Percentiles rank a stretch among this genome's conserved stretches.
Conservation (phyloP, 2,329 filamentous ascomycete genomes). For the Fusarium transvaalense region DNA sequence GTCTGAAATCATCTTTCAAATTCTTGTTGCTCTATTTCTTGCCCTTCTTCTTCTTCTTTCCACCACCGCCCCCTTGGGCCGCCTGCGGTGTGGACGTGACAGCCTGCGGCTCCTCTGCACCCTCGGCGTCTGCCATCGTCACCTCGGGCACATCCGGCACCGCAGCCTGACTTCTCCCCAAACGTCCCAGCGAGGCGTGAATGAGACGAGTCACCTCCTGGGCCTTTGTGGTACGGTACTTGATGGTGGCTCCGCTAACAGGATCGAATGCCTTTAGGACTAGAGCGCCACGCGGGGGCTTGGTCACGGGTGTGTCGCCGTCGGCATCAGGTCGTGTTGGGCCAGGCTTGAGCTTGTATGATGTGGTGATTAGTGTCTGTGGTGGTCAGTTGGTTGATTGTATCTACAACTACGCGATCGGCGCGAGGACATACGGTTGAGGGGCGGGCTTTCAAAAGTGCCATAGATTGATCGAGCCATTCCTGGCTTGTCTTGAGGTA, state of each 20-base stretch:
- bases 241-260: slow-evolving; percentile 81
- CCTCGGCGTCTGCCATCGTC: slow-evolving; percentile 57
- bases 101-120: slow-evolving; percentile 42
- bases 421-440: slow-evolving; percentile 72
- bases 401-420: not conserved
- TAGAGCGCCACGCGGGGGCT: slow-evolving; percentile 75
- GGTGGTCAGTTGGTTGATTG: slow-evolving; percentile 22
- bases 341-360: slow-evolving; percentile 78
- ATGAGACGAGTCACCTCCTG: slow-evolving; percentile 90
- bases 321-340: slow-evolving; percentile 46
- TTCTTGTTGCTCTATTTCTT: slow-evolving; percentile 61
- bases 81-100: slow-evolving; percentile 46
- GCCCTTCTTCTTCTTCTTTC: slow-evolving; percentile 69
- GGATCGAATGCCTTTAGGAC: slow-evolving; percentile 93
- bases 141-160: slow-evolving; percentile 61
- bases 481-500: slow-evolving; percentile 86
- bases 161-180: slow-evolving; percentile 78
- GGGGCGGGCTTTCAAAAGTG: slow-evolving; percentile 88
- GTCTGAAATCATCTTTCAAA: not conserved
- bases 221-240: slow-evolving; percentile 92
- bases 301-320: slow-evolving; percentile 51
- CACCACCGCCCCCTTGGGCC: slow-evolving; percentile 52
- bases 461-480: slow-evolving; percentile 89
- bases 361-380: slow-evolving; percentile 91
- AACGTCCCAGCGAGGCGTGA: slow-evolving; percentile 74